Conservation (phyloP, 2,329 filamentous ascomycete species). For the Periconia sp. region DNA sequence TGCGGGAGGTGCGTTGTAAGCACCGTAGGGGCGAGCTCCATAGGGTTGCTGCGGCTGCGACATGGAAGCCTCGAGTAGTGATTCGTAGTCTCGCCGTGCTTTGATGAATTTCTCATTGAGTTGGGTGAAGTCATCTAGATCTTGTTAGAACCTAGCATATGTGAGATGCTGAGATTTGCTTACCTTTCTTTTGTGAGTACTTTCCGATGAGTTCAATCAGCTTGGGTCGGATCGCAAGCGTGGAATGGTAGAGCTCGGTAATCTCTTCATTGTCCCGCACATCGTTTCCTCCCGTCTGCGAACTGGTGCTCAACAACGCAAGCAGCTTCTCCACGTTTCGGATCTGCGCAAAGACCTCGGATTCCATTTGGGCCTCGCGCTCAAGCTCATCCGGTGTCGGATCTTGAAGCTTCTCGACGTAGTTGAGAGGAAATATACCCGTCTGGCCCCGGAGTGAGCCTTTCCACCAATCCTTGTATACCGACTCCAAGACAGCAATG, state of each 20-base stretch:
- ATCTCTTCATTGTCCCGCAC: slow-evolving; percentile 97
- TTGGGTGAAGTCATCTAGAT: slow-evolving; percentile 91
- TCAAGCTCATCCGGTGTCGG: slow-evolving; percentile 93
- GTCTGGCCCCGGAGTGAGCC: slow-evolving; percentile 92
- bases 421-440: slow-evolving; percentile 97
- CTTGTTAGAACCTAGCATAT: slow-evolving; percentile 10
- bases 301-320: slow-evolving; percentile 83
- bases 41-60: slow-evolving; percentile 85
- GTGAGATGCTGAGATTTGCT: slow-evolving; percentile 6
- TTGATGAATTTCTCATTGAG: slow-evolving; percentile 99
- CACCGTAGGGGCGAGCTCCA: slow-evolving; percentile 60
- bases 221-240: slow-evolving; percentile 90
- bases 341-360: slow-evolving; percentile 74
- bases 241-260: slow-evolving; percentile 86
- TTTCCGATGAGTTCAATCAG: slow-evolving; percentile 98
- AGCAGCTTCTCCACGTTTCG: slow-evolving; percentile 80
- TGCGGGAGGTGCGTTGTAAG: slow-evolving; percentile 36
- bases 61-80: slow-evolving; percentile 95
- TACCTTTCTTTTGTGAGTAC: slow-evolving; percentile 98
- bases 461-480: slow-evolving; percentile 99
- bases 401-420: slow-evolving; percentile 95
- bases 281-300: slow-evolving; percentile 51
- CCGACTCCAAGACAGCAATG: slow-evolving; percentile 94
- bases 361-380: slow-evolving; percentile 93
- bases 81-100: slow-evolving; percentile 92